Percentiles rank a stretch among this genome's conserved stretches.
phyloP scores from a whole-genome alignment of 805 yeast species.

The Candida boleticola region DNA sequence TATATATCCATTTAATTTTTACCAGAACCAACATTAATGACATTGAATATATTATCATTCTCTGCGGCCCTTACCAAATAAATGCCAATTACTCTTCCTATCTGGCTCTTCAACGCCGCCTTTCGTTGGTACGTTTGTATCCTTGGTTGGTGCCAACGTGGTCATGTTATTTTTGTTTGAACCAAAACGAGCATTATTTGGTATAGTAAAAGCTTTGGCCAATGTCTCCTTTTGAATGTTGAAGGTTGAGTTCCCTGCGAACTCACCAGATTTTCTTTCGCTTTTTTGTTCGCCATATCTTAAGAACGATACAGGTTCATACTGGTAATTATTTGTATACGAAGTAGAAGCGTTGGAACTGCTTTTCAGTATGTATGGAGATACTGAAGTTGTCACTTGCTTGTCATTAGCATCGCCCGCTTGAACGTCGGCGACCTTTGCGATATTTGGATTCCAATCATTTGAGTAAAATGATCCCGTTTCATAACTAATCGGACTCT shows the following conservation, averaged over 20 bases:
- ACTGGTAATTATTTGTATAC: not conserved
- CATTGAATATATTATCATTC: no score
- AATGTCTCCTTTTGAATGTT: not conserved
- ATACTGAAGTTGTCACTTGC: no score
- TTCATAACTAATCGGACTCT: not conserved
- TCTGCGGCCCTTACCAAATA: no score
- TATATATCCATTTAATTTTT: no score
- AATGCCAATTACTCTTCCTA: no score
- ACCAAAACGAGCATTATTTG: constrained; percentile 3
- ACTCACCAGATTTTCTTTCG: not conserved
- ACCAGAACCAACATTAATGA: no score
- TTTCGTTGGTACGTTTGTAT: no score
- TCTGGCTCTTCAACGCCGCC: no score
- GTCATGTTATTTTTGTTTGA: constrained; percentile 4
- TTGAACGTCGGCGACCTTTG: no score
- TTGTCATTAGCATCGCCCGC: no score
- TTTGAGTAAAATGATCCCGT: constrained; percentile 14
- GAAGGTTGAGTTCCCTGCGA: not conserved
- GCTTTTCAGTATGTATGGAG: no score
- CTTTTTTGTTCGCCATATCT: not conserved
- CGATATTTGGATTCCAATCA: constrained; percentile 11
- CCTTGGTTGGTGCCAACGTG: not conserved
- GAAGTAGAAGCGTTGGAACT: no score
- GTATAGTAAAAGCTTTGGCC: not conserved
- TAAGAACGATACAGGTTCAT: constrained; percentile 12